Conservation (phyloP, 108 stramenopile genomes). For the Licmophora abbreviata region DNA sequence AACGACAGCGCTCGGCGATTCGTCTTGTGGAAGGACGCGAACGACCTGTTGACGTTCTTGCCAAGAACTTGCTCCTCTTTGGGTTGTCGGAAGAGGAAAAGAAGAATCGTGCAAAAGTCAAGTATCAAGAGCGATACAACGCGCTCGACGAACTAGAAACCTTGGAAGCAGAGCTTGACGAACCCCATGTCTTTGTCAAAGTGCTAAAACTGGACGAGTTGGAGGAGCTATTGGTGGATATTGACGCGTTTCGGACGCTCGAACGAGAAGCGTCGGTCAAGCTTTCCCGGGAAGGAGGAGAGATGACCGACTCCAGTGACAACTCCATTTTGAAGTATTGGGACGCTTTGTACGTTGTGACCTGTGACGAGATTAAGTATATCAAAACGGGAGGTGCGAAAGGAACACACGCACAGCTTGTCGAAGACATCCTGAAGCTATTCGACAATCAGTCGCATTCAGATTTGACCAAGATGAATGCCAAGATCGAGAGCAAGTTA, state of each 20-base stretch:
- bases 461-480: conserved; percentile 76
- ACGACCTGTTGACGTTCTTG: conserved; percentile 91
- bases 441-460: conserved; percentile 67
- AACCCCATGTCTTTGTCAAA: conserved; percentile 59
- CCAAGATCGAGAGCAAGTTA: conserved; percentile 67
- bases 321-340: conserved; percentile 68
- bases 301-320: conserved; percentile 4
- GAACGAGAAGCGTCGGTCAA: conserved; percentile 54
- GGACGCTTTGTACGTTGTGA: conserved; percentile 65
- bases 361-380: conserved; percentile 59
- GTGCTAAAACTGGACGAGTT: conserved; percentile 82
- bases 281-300: conserved; percentile 11
- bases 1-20: conserved; percentile 80
- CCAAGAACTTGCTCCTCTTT: conserved; percentile 94
- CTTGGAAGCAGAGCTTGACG: conserved; percentile 73
- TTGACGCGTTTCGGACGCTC: conserved; percentile 65
- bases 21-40: conserved; percentile 92
- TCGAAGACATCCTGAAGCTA: conserved; percentile 72
- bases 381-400: conserved; percentile 62
- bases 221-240: conserved; percentile 72
- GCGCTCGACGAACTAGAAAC: conserved; percentile 71
- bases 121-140: conserved; percentile 85
- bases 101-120: conserved; percentile 62
- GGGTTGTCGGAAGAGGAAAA: conserved; percentile 69
- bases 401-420: conserved; percentile 54